Base-by-base conservation (phyloP, 2,329 filamentous ascomycete genomes). In the Fusarium sp. region DNA sequence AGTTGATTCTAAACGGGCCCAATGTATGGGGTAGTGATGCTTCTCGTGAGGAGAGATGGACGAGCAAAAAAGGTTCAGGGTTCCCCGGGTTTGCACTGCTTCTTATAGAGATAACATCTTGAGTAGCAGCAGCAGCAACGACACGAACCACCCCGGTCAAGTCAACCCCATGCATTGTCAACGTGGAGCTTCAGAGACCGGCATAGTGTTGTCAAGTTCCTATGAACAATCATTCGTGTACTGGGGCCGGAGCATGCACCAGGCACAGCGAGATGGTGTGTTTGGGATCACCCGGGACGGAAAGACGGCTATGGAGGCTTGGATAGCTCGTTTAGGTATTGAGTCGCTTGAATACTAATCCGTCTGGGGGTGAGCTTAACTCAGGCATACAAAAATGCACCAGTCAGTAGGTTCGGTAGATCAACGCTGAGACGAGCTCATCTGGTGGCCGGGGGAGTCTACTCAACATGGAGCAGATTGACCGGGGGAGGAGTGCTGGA, bases 101-200 rank as follows among this genome's bases (percentile, higher is more conserved):
- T 74, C 75, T 78, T 78, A 78, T 78, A 79, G 65, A 54, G 60
- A 67, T 44, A 57, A 58, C 12, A 32, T 56, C 39, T 48, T 24
- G 24, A 54, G 63, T 17, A 68, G 50, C 32, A 47, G 48, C 44
- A 65, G 52, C 30, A 55, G 56, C 45, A 68, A 13, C 50, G 50
- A 26, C 34, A 30, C 26, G 26, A 42, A 30, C 10, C 34, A 51
- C 65, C 63, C 50, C 41, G 14, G 42, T 52, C 61, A 26, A 48
- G 26, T 56, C 47, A 36, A 62, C 62, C 67, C 59, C 51, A 38
- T 24, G 52, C 61, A 62, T 76, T 64, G 51, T 55, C 68, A 64
- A 36, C 48, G 28, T 64, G 30, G 63, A 71, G 39, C 30, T 59
- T 32, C 51, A 60, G 60, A 55, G 15, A n/a, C 39, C 30, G 34